These are phyloP conservation scores for Gyrodon lividus DNA, from an alignment of 768 basidiomycete species.

Conservation along the genomic window DNA sequence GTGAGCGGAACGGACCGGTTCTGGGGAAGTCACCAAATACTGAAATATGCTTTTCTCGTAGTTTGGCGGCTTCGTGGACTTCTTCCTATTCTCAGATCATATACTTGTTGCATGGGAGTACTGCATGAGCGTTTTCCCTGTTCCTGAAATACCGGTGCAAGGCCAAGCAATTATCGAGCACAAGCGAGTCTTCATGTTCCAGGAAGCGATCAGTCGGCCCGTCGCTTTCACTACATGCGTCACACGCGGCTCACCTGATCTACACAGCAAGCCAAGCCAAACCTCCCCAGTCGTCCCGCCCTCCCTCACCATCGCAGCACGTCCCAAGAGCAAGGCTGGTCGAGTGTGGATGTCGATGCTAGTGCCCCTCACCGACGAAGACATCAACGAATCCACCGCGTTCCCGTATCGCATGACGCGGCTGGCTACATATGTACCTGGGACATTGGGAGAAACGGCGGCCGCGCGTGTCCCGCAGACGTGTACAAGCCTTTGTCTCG, in stretches of 20 bases:
- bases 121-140: constrained; percentile 25
- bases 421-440: constrained; percentile 12
- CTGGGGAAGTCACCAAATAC: neutral
- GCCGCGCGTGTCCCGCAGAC: neutral
- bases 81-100: constrained; percentile 21
- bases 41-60: neutral
- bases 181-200: constrained; percentile 26
- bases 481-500: constrained; percentile 23
- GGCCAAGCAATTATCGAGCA: constrained; percentile 22
- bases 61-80: constrained; percentile 28
- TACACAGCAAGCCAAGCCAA: neutral
- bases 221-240: constrained; percentile 29
- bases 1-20: constrained; percentile 10
- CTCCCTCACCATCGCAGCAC: constrained; percentile 27
- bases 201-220: constrained; percentile 21
- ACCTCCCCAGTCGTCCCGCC: neutral
- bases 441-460: neutral
- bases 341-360: constrained; percentile 26
- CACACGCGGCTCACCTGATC: constrained; percentile 4
- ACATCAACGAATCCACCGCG: neutral
- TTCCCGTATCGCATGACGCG: constrained; percentile 24
- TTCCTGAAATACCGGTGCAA: constrained; percentile 22
- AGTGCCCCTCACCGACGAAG: constrained; percentile 16
- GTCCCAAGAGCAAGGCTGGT: constrained; percentile 11
- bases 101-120: constrained; percentile 29